Base-by-base conservation (phyloP, 108 stramenopile genomes). In the Skeletonema menzelii region DNA sequence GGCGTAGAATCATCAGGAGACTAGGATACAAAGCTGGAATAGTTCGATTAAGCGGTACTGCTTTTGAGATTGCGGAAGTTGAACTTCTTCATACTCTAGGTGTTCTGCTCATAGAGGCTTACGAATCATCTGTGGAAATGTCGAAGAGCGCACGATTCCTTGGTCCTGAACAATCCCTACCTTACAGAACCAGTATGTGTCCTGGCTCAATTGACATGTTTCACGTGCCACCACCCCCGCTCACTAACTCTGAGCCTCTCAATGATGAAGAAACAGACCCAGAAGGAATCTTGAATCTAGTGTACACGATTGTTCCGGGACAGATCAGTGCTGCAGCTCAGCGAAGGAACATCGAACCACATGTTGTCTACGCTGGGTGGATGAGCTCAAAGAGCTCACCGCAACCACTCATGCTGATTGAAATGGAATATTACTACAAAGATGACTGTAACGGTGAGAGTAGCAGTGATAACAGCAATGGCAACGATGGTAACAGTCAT, bases 1-100 rank as follows among this genome's bases (percentile, higher is more conserved):
- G 64, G 3, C 64, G 64, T n/a, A 57, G 22, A 58, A 65, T 65
- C 56, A 58, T 65, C 44, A 27, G 64, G 15, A 17, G 64, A 58
- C 53, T 65, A 15, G 64, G 53, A 6, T 65, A 65, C 44, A 27
- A 1, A 26, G 64, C 64, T 65, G 64, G 64, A 20, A 65, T 65
- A 3, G 53, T 65, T 46, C n/a, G 56, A 65, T 15, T 65, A n/a
- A 57, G 17, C 56, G n/a, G 56, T 55, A 1, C 56, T 27, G 56
- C 12, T 56, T 65, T 65, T 8, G 64, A 65, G n/a, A 12, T 65
- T 27, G 64, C 22, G 1, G 64, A 56, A 17, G 53, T 15, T 17
- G 64, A 65, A 17, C 49, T 65, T 15, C 64, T 65, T 20, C 64
- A 58, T 5, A 24, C 64, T 12, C 8, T 65, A 8, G 64, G 64